A percentile compares a stretch with the other conserved stretches of the same genome.
Evolutionary conservation across 2,329 filamentous ascomycete genomes (phyloP).

Genomic region (Aspergillus sp.): DNA sequence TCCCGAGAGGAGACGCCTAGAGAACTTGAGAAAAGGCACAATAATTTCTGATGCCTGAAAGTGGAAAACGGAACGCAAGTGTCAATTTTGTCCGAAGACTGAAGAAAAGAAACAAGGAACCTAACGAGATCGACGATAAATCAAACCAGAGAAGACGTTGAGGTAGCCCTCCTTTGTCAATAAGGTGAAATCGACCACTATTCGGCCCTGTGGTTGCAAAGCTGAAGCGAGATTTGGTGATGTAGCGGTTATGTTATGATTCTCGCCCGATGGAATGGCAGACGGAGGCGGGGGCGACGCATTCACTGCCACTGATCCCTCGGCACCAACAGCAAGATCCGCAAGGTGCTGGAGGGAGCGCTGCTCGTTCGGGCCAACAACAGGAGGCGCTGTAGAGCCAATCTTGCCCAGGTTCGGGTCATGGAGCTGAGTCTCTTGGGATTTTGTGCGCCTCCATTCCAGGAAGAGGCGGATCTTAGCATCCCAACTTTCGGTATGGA

Average conservation of each 20-base stretch:
- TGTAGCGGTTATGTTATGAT: conserved; percentile 21
- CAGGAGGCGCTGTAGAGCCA: conserved; percentile 27
- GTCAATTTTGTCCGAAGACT: background rate
- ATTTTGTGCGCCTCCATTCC: conserved; percentile 38
- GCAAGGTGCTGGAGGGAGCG: conserved; percentile 46
- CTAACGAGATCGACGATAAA: conserved; percentile 32
- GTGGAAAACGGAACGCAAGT: background rate
- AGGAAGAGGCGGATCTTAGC: conserved; percentile 41
- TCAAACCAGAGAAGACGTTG: conserved; percentile 40
- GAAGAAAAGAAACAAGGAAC: background rate
- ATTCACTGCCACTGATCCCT: conserved; percentile 35
- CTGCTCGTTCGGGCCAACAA: conserved; percentile 44
- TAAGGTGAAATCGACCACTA: conserved; percentile 41
- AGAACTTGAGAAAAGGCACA: background rate
- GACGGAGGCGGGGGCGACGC: conserved; percentile 28
- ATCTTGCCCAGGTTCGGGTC: conserved; percentile 22
- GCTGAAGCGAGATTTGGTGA: conserved; percentile 27
- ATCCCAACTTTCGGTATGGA: conserved; percentile 42
- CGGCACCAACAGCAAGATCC: conserved; percentile 44
- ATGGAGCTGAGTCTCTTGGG: conserved; percentile 32
- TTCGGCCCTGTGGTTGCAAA: conserved; percentile 28
- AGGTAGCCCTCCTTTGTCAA: conserved; percentile 44
- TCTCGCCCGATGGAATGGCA: conserved; percentile 23
- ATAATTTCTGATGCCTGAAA: background rate
- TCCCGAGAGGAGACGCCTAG: background rate